Evolutionary conservation across 805 yeast genomes (phyloP).

Genomic region (Alloascoidea hylecoeti): DNA sequence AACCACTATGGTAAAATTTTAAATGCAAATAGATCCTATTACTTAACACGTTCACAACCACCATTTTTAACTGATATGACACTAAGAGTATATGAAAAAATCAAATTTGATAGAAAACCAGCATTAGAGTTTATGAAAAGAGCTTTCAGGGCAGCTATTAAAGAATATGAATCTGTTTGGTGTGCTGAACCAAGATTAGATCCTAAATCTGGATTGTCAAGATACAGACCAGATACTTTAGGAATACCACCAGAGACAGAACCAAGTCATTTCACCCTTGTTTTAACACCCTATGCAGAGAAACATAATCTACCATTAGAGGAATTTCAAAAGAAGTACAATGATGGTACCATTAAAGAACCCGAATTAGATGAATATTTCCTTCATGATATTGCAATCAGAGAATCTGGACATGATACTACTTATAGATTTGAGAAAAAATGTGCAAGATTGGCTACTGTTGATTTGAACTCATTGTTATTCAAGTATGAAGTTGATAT

Average conservation of each 20-base stretch:
- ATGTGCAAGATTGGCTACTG: conserved; percentile 82
- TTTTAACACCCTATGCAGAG: conserved; percentile 52
- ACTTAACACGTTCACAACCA: conserved; percentile 87
- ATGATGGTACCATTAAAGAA: conserved; percentile 47
- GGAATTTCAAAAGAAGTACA: conserved; percentile 58
- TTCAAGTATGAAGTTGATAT: conserved; percentile 88
- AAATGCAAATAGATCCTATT: conserved; percentile 89
- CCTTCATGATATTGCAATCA: conserved; percentile 83
- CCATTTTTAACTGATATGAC: conserved; percentile 95
- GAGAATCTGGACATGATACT: conserved; percentile 96
- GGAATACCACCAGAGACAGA: conserved; percentile 99
- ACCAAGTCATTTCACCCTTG: conserved; percentile 66
- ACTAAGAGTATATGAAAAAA: conserved; percentile 44
- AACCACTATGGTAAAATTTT: conserved; percentile 82
- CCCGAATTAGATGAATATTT: conserved; percentile 83
- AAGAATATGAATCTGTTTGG: conserved; percentile 81
- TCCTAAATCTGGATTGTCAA: conserved; percentile 59
- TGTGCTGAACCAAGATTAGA: conserved; percentile 60
- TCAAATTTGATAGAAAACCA: conserved; percentile 16
- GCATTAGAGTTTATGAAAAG: conserved; percentile 49
- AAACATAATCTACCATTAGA: conserved; percentile 44
- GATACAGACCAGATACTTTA: conserved; percentile 79
- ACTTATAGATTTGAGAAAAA: conserved; percentile 79
- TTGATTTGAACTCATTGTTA: conserved; percentile 73
- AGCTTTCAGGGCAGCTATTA: conserved; percentile 66